phyloP scores from a whole-genome alignment of 495 filamentous ascomycete genomes.

The Apiosordaria backusii region DNA sequence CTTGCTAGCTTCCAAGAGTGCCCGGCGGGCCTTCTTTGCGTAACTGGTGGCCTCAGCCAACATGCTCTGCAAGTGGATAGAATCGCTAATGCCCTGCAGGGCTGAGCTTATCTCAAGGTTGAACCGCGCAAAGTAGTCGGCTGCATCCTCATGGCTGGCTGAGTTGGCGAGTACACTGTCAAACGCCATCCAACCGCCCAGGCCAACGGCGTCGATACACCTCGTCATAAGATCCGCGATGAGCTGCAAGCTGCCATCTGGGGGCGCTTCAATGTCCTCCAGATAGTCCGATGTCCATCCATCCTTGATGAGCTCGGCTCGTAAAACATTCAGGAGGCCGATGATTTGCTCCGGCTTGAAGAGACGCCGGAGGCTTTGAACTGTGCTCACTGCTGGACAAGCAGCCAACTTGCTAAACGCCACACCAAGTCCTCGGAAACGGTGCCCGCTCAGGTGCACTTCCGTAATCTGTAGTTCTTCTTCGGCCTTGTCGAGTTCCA shows the following conservation, averaged over 20 bases:
- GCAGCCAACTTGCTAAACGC: conserved; percentile 62
- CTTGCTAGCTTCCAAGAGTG: conserved; percentile 13
- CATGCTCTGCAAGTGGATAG: conserved; percentile 62
- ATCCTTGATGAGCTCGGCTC: conserved; percentile 58
- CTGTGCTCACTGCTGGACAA: conserved; percentile 55
- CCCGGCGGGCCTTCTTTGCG: conserved; percentile 45
- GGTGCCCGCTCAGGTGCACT: conserved; percentile 43
- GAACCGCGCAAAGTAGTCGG: conserved; percentile 65
- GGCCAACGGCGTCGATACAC: conserved; percentile 79
- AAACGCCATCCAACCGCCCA: conserved; percentile 73
- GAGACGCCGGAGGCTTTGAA: conserved; percentile 59
- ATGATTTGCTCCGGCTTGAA: conserved; percentile 66
- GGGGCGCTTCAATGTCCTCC: conserved; percentile 53
- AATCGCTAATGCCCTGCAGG: conserved; percentile 72
- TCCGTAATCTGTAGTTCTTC: conserved; percentile 49
- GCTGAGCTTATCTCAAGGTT: conserved; percentile 71
- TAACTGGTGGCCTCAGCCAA: conserved; percentile 69
- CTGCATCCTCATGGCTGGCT: conserved; percentile 42
- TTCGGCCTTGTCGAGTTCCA: conserved; percentile 48
- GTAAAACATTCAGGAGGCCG: conserved; percentile 69
- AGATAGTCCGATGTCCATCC: conserved; percentile 70
- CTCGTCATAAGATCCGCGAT: conserved; percentile 68
- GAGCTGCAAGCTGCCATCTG: conserved; percentile 52
- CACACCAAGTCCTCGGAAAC: conserved; percentile 45
- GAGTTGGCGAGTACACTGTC: conserved; percentile 46